Base-by-base conservation (phyloP, 495 filamentous ascomycete genomes). In the Lasiosphaeriaceae sp. region DNA sequence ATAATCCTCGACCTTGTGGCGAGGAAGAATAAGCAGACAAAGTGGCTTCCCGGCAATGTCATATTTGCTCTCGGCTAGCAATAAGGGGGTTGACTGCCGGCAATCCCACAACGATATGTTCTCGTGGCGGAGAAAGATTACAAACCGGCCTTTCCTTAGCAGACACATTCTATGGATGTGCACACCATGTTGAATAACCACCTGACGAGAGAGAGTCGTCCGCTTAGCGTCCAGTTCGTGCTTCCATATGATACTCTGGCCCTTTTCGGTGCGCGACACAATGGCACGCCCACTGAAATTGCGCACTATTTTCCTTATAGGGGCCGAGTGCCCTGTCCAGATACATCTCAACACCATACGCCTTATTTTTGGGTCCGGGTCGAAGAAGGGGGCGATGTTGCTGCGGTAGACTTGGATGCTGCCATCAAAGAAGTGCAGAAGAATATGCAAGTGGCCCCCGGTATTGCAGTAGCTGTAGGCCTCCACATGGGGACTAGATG, bases 361-460 rank as follows among this genome's bases (percentile, higher is more conserved):
- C 49, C 80, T 77, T n/a, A 74, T 70, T 31, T 83, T 83, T 17
- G 86, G 82, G 11, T 85, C 82, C 9, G 88, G 87, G 71, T 94
- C 94, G 56, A 97, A 89, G 14, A 97, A 73, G 45, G 85, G 77
- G 59, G 95, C 90, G 20, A 96, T 75, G 55, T 85, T 85, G 54
- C 83, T 87, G 57, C 90, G 83, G 67, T 89, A 90, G 76, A 90
- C 90, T 58, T 88, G 84, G 55, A 97, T 82, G 45, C 82, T 82
- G 47, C 93, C 92, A 58, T 96, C 90, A 62, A 96, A 96, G 62
- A 87, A 83, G 66, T 97, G 92, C 14, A 90, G 76, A 8, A 99
- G 74, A n/a, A 97, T 66, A 43, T 85, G 84, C 35, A 97, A 75
- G 35, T 84, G 77, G 21, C 85, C 84, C 3, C 77, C 79, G 6